phyloP scores from a whole-genome alignment of 352 stramenopile species.

The Phytophthora idaei region DNA sequence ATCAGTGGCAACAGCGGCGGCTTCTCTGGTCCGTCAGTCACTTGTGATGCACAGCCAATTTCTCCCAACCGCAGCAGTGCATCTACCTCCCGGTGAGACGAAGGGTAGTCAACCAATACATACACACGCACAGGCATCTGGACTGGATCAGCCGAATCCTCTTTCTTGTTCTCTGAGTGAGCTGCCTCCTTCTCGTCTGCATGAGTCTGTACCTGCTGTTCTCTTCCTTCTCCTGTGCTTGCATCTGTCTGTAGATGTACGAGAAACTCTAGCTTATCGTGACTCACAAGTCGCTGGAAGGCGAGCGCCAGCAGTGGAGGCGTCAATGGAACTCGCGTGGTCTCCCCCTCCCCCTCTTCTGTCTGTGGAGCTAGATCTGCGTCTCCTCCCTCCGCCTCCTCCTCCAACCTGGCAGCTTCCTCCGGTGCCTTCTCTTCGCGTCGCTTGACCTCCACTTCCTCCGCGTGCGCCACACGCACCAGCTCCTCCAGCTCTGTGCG shows the following conservation, averaged over 20 bases:
- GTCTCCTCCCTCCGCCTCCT: background rate
- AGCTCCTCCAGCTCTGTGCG: conserved; percentile 44
- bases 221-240: background rate
- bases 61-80: conserved; percentile 52
- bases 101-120: conserved; percentile 65
- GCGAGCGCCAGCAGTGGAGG: conserved; percentile 44
- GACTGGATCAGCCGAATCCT: no score
- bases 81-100: conserved; percentile 50
- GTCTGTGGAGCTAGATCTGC: background rate
- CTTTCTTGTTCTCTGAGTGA: background rate
- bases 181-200: background rate
- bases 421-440: conserved; percentile 1
- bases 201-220: background rate
- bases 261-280: conserved; percentile 50
- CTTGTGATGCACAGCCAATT: conserved; percentile 15
- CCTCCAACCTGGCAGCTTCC: background rate
- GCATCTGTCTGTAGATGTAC: conserved; percentile 3
- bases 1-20: conserved; percentile 60
- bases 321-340: conserved; percentile 22
- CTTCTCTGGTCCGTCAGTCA: conserved; percentile 11
- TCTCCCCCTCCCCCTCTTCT: conserved; percentile 1
- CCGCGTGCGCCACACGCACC: conserved; percentile 17
- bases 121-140: conserved; percentile 49
- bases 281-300: conserved; percentile 55
- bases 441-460: conserved; percentile 10